Conservation (phyloP, 805 yeast species). For the Diddensiella santjacobensis region DNA sequence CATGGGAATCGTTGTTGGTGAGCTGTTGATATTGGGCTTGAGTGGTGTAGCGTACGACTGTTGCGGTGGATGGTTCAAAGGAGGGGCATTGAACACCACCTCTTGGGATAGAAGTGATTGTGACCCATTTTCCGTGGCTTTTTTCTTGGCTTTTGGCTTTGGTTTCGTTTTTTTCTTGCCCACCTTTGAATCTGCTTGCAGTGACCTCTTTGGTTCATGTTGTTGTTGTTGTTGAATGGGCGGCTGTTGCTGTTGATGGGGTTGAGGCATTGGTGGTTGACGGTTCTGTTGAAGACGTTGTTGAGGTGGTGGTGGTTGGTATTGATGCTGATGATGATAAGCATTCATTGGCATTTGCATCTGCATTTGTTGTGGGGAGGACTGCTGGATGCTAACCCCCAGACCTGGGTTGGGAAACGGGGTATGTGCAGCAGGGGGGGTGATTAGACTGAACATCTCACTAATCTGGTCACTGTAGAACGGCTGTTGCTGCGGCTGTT, state of each 20-base stretch:
- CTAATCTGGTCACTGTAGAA: neutral
- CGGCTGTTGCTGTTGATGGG: neutral
- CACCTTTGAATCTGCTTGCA: neutral
- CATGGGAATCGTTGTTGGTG: conserved; percentile 16
- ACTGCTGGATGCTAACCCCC: neutral
- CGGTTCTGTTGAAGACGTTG: neutral
- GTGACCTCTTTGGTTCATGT: neutral
- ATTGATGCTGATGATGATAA: conserved; percentile 1
- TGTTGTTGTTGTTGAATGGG: neutral
- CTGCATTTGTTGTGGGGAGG: neutral
- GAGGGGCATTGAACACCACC: neutral
- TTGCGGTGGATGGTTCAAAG: neutral
- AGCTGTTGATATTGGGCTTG: conserved; percentile 2
- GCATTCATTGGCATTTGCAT: conserved; percentile 3
- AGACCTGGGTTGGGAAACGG: conserved; percentile 7
- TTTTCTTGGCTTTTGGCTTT: conserved; percentile 3
- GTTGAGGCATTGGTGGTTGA: neutral
- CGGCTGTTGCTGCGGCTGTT: conserved; percentile 2
- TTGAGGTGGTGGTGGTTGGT: conserved; percentile 4
- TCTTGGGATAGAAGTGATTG: neutral
- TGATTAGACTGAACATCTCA: conserved; percentile 3
- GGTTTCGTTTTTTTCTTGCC: conserved; percentile 1
- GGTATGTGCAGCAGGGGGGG: conserved; percentile 13
- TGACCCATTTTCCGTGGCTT: neutral
- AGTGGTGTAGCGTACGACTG: conserved; percentile 13